Conservation (phyloP, 495 filamentous ascomycete genomes). For the Immersiella caudata region DNA sequence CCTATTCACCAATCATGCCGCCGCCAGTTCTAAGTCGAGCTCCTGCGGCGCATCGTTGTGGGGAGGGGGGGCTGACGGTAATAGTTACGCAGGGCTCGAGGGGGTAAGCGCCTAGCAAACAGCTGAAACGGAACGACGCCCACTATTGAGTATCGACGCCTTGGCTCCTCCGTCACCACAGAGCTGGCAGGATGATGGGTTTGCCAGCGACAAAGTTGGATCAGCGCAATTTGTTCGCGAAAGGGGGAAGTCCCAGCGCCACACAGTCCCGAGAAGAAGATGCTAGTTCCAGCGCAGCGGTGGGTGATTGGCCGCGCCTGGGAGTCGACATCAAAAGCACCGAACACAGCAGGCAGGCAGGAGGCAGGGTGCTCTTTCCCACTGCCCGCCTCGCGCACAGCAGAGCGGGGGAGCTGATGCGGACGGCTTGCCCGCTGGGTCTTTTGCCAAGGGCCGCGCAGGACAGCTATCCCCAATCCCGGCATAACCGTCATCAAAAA, state of each 20-base stretch:
- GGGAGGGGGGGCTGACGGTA: conserved; percentile 8
- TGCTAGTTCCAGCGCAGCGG: neutral
- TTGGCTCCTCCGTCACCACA: neutral
- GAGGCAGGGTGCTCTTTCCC: neutral
- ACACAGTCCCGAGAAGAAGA: neutral
- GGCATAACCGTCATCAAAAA: neutral
- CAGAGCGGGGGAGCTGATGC: conserved; percentile 5
- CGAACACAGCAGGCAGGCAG: conserved; percentile 2
- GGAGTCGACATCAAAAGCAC: neutral
- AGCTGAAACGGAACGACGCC: conserved; percentile 19
- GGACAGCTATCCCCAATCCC: conserved; percentile 1
- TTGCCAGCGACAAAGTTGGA: neutral
- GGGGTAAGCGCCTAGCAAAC: conserved; percentile 15
- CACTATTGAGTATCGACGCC: conserved; percentile 4
- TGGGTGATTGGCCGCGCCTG: neutral
- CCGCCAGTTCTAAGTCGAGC: conserved; percentile 17
- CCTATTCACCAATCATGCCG: conserved; percentile 31
- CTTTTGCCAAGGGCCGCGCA: neutral
- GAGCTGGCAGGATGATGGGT: neutral
- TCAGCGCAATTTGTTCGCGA: neutral
- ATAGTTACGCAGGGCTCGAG: neutral
- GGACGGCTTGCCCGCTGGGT: conserved; percentile 15
- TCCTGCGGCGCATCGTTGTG: conserved; percentile 28
- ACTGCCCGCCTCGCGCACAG: neutral
- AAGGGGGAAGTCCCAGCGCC: conserved; percentile 1